Base-by-base conservation (phyloP, 371 early-diverging fungal species). In the Mycotypha africana region DNA sequence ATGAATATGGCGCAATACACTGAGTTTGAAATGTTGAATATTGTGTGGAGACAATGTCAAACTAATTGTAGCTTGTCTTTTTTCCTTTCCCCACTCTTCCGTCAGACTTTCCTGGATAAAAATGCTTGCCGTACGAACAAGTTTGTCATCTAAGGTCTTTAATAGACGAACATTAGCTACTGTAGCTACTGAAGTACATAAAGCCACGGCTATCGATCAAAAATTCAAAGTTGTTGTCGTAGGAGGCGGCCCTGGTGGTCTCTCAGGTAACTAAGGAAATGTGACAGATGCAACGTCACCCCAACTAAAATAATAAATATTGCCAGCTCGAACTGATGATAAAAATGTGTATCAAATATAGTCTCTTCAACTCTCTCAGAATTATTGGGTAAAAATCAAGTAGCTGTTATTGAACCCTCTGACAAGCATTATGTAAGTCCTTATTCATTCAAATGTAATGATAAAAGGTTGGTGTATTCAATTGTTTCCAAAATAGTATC, bases 371-470 rank as follows among this genome's bases (percentile, higher is more conserved):
- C 81, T 6, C 39, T 84, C 16, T 73, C 81, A 22, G 62, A 76
- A 33, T 52, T 70, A 25, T 70, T 88, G 17, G 88, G 87, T 42
- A 73, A 76, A 54, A 69, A 77, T 32, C 75, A 82, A 35, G 86
- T 92, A 7, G 86, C 88, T 17, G 78, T 93, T 30, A 70, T 93
- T 45, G 93, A 93, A 32, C 92, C 93, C 26, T 71, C 87, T 0
- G 60, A 56, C 34, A 70, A 66, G 3, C 93, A 93, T 69, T 88
- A 89, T 64, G 85, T 85, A 78, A 65, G 76, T 58, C n/a, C n/a
- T n/a, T n/a, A n/a, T n/a, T n/a, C n/a, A n/a, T n/a, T n/a, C n/a
- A n/a, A n/a, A n/a, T n/a, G n/a, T n/a, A n/a, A n/a, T n/a, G n/a
- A n/a, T n/a, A n/a, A n/a, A n/a, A n/a, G n/a, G n/a, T n/a, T n/a